Base-by-base conservation (phyloP, 768 basidiomycete genomes). In the Mycena vulgaris region DNA sequence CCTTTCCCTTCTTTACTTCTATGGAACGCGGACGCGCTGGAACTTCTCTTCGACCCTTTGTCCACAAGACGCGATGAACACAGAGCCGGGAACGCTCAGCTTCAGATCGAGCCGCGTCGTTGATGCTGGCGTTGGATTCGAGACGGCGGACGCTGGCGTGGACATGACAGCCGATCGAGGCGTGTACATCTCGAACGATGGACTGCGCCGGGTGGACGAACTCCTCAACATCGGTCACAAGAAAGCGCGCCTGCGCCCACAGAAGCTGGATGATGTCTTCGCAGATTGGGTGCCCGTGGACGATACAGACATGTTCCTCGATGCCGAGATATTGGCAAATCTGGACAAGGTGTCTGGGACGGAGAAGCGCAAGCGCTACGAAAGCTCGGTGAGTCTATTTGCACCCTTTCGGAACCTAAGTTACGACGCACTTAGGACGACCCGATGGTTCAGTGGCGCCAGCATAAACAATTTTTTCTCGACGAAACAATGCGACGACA, bases 371-470 rank as follows among this genome's bases (percentile, higher is more conserved):
- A 57, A 57, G 56, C 56, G 56, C 10, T 57, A 57, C 25, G 56
- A 57, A 27, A 57, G 56, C 27, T 57, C 56, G 11, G 37, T 57
- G 8, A 23, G 56, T 27, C 13, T 40, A 25, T 5, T 5, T 2
- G 2, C 14, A 2, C 23, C 7, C 3, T 21, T 27, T 25, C 13
- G 6, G 16, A 3, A 28, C 21, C 13, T 31, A 30, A 2, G 14
- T 23, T 57, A 23, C 39, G 13, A 8, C 23, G 23, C 3, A 16
- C 30, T 17, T 31, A 68, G 66, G 56, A 57, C 16, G 49, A 68
- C 21, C 66, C 66, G 11, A 68, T 52, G 49, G 13, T n/a, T 3
- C 51, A 53, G 33, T 68, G 66, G 66, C 58, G 56, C n/a, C n/a
- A n/a, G n/a, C n/a, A n/a, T n/a, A n/a, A n/a, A n/a, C n/a, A n/a